Base-by-base conservation (phyloP, 148 eudicot genomes). In the Salicornia ramosissima region DNA sequence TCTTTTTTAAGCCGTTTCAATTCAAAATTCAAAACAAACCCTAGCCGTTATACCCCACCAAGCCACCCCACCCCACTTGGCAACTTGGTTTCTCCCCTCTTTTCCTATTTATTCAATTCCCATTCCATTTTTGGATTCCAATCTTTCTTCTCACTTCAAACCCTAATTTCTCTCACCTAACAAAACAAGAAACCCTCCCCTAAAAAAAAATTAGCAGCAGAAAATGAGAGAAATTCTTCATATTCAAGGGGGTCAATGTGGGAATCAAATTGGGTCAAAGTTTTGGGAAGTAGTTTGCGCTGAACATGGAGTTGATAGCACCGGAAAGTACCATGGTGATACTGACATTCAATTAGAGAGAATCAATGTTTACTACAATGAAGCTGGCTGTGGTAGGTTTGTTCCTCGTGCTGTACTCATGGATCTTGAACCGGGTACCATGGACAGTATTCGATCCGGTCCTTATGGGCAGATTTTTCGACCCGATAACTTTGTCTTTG, bases 251-350 rank as follows among this genome's bases (percentile, higher is more conserved):
- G 92, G 92, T 61, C 92, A 88, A 67, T 88, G 92, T 72, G 92
- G 92, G 3, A 88, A 88, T 82, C 92, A 88, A 69, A 88, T 88
- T 68, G 92, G 92, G 0, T 75, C 92, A n/a, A 88, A 88, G 62
- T 88, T 88, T 81, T 88, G 92, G 92, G 92, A 88, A 73, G 89
- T 88, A 5, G 83, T 88, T n/a, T 88, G 92, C 54, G 83, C 86
- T 16, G 92, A 88, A 67, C 92, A 88, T 58, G 87, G 89, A 0
- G 81, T 88, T 28, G 92, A 88, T 24, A 72, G 74, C 42, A 85
- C 92, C 2, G 92, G 92, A 0, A 80, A 80, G 0, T 88, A 83
- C 86, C 68, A 73, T 0, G 92, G 92, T 0, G 92, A 86, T 8
- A 64, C 81, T 0, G 89, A 83, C 14, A 62, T 83, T 14, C 92